Conservation (phyloP, 208 protist genomes). For the Trypanosoma avium region DNA sequence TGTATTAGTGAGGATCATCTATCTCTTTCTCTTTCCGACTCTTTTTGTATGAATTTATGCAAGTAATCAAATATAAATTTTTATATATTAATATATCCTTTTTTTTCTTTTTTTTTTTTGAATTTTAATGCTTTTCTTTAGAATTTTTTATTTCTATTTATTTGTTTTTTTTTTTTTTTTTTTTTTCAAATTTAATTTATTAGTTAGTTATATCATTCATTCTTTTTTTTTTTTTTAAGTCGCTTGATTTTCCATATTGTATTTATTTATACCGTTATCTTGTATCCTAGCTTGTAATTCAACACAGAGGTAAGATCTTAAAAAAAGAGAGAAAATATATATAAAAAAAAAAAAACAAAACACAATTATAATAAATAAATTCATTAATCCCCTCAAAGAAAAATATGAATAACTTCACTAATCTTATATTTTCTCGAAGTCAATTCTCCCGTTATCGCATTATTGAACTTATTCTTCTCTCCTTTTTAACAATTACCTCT, state of each 20-base stretch:
- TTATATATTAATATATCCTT: conserved; percentile 16
- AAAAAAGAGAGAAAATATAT: background rate
- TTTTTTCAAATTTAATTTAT: conserved; percentile 15
- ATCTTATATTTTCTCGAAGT: background rate
- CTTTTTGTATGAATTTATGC: background rate
- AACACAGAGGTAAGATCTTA: background rate
- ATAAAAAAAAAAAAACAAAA: background rate
- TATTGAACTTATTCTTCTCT: conserved; percentile 16
- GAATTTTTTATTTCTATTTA: no score
- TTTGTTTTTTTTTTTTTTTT: background rate
- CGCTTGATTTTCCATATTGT: no score
- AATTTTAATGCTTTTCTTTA: no score
- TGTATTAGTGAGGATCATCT: no score
- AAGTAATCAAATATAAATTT: no score
- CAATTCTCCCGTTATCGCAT: background rate
- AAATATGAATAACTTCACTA: background rate
- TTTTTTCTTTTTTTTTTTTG: background rate
- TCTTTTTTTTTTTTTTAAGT: background rate
- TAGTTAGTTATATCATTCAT: background rate
- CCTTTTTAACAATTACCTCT: conserved; percentile 10
- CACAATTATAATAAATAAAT: background rate
- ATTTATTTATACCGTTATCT: no score
- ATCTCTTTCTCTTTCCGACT: conserved; percentile 14
- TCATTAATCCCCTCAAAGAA: background rate
- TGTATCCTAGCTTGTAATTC: no score